Base-by-base conservation (phyloP, 1,139 yeast species). In the Candida albicans region DNA sequence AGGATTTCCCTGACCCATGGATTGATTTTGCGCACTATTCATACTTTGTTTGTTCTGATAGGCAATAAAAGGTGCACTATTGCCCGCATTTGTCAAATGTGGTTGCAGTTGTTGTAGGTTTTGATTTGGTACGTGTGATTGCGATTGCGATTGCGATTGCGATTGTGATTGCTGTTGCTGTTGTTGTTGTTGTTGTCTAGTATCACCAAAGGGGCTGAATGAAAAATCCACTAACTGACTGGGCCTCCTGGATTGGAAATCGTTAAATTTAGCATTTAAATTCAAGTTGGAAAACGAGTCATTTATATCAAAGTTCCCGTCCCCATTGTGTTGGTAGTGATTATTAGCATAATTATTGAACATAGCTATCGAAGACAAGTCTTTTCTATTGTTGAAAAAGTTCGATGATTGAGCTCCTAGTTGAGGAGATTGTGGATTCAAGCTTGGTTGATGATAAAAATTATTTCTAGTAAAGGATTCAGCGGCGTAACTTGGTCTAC, bases 401-500 rank as follows among this genome's bases (percentile, higher is more conserved):
- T 34, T 44, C 10, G 47, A 41, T 5, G 44, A 34, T 25, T 39
- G 47, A 10, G 47, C 10, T 15, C 43, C 42, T 26, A 43, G 14
- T 33, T 44, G 48, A 9, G 47, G 46, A 9, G 50, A 39, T 25
- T 44, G 52, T 10, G 34, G 46, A 42, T 32, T 37, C n/a, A 26
- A 31, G 22, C 15, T 34, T 27, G 45, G 43, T 45, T 47, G 45
- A 35, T 46, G 37, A 43, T 39, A 37, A 40, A 43, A 34, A 26
- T 51, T 46, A 40, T 67, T 65, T 41, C 81, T 62, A 6, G 79
- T 76, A 51, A 74, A 73, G 11, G 77, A 68, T 54, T 82, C 87
- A 8, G 87, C 87, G 6, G 86, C 81, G 53, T 78, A 81, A 46
- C 81, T 73, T 28, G 87, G 87, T 59, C 87, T 70, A 60, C 87